Evolutionary conservation across 306 rosid species (phyloP).

Genomic region (Notholithocarpus densiflorus): DNA sequence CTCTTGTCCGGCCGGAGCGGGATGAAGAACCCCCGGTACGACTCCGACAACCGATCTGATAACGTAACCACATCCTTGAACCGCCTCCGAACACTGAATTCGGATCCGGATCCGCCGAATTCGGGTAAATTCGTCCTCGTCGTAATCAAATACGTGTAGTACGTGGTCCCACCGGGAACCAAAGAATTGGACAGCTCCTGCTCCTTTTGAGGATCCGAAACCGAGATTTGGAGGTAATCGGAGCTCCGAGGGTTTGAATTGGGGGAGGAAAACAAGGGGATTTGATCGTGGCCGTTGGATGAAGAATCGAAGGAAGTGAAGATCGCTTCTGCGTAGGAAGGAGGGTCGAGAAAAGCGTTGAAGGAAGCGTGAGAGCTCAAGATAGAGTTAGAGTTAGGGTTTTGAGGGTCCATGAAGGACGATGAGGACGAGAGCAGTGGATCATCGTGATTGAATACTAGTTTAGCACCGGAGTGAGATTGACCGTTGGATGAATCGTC

Average conservation of each 20-base stretch:
- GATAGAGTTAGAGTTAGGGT: conserved; percentile 1
- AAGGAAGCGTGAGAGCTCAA: conserved; percentile 6
- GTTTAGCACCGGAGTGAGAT: conserved; percentile 24
- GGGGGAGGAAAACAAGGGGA: not conserved
- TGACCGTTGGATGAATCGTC: conserved; percentile 31
- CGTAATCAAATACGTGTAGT: conserved; percentile 67
- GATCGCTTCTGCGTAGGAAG: conserved; percentile 66
- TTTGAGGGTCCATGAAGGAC: conserved; percentile 17
- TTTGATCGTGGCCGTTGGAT: conserved; percentile 37
- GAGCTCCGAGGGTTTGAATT: conserved; percentile 47
- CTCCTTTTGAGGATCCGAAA: conserved; percentile 81
- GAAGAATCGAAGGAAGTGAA: conserved; percentile 64
- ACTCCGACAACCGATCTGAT: conserved; percentile 74
- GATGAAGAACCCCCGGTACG: conserved; percentile 73
- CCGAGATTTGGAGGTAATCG: conserved; percentile 56
- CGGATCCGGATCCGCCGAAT: conserved; percentile 50
- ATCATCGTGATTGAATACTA: conserved; percentile 3
- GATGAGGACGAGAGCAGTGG: conserved; percentile 23
- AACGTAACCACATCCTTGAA: conserved; percentile 84
- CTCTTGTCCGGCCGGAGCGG: conserved; percentile 93
- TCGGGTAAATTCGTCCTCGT: conserved; percentile 67
- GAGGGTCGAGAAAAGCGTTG: conserved; percentile 59
- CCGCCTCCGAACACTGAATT: conserved; percentile 66
- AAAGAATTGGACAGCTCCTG: conserved; percentile 69
- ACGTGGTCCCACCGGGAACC: conserved; percentile 65